Percentiles rank a stretch among this genome's conserved stretches.
These are phyloP conservation scores for Euphrasia confusa DNA, from an alignment of 257 asterid species.

Conservation along the genomic window DNA sequence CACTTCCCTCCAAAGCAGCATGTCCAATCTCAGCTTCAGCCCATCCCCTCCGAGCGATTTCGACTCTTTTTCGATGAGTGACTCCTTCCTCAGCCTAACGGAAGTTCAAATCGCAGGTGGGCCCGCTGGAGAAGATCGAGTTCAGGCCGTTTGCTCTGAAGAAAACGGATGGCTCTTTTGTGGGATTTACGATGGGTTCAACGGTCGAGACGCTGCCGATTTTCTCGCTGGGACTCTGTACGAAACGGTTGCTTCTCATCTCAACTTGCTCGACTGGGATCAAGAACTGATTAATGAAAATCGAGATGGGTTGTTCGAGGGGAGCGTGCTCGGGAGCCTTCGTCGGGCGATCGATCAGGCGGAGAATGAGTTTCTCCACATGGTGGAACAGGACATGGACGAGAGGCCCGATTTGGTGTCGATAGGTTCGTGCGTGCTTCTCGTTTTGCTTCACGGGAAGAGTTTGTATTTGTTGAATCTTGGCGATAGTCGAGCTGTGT, in stretches of 20 bases:
- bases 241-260: slow-evolving; percentile 63
- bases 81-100: slow-evolving; percentile 55
- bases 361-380: slow-evolving; percentile 74
- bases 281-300: slow-evolving; percentile 26
- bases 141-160: slow-evolving; percentile 94
- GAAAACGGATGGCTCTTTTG: slow-evolving; percentile 93
- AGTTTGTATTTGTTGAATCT: slow-evolving; percentile 68
- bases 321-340: slow-evolving; percentile 59
- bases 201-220: slow-evolving; percentile 97
- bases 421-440: slow-evolving; percentile 78
- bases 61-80: slow-evolving; percentile 52
- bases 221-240: slow-evolving; percentile 85
- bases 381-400: slow-evolving; percentile 98
- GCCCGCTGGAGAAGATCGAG: slow-evolving; percentile 98
- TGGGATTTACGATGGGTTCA: slow-evolving; percentile 83
- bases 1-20: slow-evolving; percentile 66
- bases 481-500: slow-evolving; percentile 95
- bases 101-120: slow-evolving; percentile 97
- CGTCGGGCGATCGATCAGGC: slow-evolving; percentile 67
- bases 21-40: slow-evolving; percentile 76
- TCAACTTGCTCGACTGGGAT: slow-evolving; percentile 58
- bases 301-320: slow-evolving; percentile 30
- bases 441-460: slow-evolving; percentile 69
- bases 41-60: slow-evolving; percentile 67
- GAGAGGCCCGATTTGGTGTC: slow-evolving; percentile 91